phyloP scores from a whole-genome alignment of 1,284 basidiomycete genomes.

The Malassezia sympodialis region DNA sequence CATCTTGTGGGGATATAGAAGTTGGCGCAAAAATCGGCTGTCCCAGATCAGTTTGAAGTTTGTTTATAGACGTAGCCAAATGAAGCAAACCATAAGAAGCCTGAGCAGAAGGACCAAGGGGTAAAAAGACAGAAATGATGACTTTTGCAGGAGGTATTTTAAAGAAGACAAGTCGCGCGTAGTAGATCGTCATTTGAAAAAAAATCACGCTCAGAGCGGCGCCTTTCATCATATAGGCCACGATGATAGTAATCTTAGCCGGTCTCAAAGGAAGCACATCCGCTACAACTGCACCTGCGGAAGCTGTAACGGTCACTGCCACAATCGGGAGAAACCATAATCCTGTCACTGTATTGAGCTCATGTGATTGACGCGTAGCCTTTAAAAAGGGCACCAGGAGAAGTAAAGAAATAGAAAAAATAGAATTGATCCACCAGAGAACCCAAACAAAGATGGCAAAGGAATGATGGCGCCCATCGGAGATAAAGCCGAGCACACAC shows the following conservation, averaged over 20 bases:
- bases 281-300: slow-evolving; percentile 59
- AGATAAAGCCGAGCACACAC: slow-evolving; percentile 51
- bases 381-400: slow-evolving; percentile 61
- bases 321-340: slow-evolving; percentile 59
- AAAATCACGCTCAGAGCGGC: slow-evolving; percentile 51
- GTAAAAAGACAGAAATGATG: slow-evolving; percentile 58
- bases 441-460: slow-evolving; percentile 60
- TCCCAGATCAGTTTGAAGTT: slow-evolving; percentile 14
- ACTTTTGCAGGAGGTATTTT: slow-evolving; percentile 50
- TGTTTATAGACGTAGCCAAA: slow-evolving; percentile 39
- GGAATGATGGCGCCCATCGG: slow-evolving; percentile 50
- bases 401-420: slow-evolving; percentile 56
- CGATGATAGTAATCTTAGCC: slow-evolving; percentile 54
- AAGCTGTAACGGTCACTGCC: slow-evolving; percentile 60
- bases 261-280: slow-evolving; percentile 52
- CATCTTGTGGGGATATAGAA: slow-evolving; percentile 14
- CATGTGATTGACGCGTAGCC: slow-evolving; percentile 59
- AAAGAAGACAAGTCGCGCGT: slow-evolving; percentile 53
- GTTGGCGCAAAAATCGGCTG: slow-evolving; percentile 11
- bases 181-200: slow-evolving; percentile 56
- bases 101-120: slow-evolving; percentile 56
- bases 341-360: slow-evolving; percentile 49
- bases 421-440: slow-evolving; percentile 64
- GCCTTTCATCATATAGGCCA: slow-evolving; percentile 51
- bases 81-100: slow-evolving; percentile 57